Conservation (phyloP, 371 early-diverging fungal species). For the Smittium culicis region DNA sequence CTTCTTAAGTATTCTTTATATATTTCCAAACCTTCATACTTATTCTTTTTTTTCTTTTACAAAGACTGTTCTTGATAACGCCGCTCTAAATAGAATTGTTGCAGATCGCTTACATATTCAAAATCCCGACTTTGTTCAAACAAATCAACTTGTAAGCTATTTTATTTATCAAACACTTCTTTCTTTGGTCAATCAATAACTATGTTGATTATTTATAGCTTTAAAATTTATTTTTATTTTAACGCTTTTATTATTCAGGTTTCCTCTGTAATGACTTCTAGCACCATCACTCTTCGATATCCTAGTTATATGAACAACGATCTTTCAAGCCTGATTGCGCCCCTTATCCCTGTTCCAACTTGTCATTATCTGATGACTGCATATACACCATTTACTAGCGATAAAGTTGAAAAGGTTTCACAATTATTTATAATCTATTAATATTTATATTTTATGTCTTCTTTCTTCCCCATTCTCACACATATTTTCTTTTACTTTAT, state of each 20-base stretch:
- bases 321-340: slow-evolving; percentile 83
- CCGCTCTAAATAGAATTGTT: slow-evolving; percentile 86
- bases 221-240: background rate
- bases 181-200: too few relatives aligned
- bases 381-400: slow-evolving; percentile 97
- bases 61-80: slow-evolving; percentile 79
- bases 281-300: slow-evolving; percentile 95
- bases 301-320: slow-evolving; percentile 99
- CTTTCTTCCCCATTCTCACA: too few relatives aligned
- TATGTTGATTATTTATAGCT: slow-evolving; percentile 29
- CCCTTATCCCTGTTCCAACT: slow-evolving; percentile 87
- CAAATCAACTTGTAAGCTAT: slow-evolving; percentile 72
- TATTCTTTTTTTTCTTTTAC: slow-evolving; percentile 12
- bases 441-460: too few relatives aligned
- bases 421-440: too few relatives aligned
- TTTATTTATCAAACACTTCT: too few relatives aligned
- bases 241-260: slow-evolving; percentile 20
- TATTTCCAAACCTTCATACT: background rate
- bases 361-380: slow-evolving; percentile 96
- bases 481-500: slow-evolving; percentile 21
- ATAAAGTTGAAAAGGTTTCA: slow-evolving; percentile 68
- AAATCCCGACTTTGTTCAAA: slow-evolving; percentile 89
- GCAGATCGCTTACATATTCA: slow-evolving; percentile 84
- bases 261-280: slow-evolving; percentile 95
- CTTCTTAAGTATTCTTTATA: too few relatives aligned